Percentiles rank a stretch among this genome's conserved stretches.
These are phyloP conservation scores for Microbotryomycetes sp. DNA, from an alignment of 1,284 basidiomycete species.

Conservation along the genomic window DNA sequence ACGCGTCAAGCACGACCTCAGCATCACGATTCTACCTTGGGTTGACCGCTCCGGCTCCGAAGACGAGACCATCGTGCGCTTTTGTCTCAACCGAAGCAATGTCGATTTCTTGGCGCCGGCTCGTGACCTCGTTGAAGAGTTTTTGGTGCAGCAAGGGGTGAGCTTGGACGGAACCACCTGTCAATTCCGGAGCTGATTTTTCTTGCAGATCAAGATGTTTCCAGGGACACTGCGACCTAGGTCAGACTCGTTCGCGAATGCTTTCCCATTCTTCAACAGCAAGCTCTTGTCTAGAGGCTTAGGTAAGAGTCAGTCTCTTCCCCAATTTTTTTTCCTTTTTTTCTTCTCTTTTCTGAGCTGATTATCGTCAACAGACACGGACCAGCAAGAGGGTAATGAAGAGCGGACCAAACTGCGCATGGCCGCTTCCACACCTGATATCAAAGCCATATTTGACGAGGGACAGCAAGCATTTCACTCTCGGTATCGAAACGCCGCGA, in stretches of 20 bases:
- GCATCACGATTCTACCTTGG: constrained; percentile 62
- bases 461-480: constrained; percentile 13
- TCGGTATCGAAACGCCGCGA: constrained; percentile 7
- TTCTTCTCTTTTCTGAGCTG: background rate
- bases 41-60: constrained; percentile 43
- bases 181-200: background rate
- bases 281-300: constrained; percentile 72
- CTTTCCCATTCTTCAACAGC: constrained; percentile 94
- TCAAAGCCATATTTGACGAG: constrained; percentile 86
- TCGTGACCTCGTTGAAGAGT: constrained; percentile 87
- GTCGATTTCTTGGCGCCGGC: constrained; percentile 85
- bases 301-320: constrained; percentile 42
- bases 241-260: constrained; percentile 86
- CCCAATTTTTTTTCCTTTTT: background rate
- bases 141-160: constrained; percentile 73
- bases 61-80: constrained; percentile 83
- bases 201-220: constrained; percentile 34
- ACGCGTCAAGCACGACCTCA: constrained; percentile 84
- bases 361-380: background rate
- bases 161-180: constrained; percentile 40
- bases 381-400: background rate
- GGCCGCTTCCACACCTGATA: constrained; percentile 82
- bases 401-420: constrained; percentile 50
- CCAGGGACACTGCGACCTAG: constrained; percentile 40
- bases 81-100: constrained; percentile 87